phyloP scores from a whole-genome alignment of 192 early-diverging fungal species.

The Podila verticillata region DNA sequence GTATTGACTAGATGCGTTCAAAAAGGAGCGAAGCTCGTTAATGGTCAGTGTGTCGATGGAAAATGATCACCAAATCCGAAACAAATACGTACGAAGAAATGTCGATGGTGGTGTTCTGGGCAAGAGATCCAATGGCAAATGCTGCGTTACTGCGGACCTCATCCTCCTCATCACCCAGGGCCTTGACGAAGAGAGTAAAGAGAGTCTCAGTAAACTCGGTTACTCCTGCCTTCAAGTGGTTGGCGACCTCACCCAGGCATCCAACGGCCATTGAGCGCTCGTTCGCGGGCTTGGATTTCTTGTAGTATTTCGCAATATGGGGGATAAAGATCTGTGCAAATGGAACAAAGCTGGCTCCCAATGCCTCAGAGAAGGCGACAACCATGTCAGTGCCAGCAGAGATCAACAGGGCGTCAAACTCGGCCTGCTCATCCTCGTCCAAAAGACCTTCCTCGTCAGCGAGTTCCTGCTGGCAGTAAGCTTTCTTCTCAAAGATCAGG shows the following conservation, averaged over 20 bases:
- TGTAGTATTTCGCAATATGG: slow-evolving; percentile 82
- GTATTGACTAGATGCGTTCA: slow-evolving; percentile 60
- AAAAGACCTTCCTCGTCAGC: slow-evolving; percentile 69
- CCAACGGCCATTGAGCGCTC: slow-evolving; percentile 94
- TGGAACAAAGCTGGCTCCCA: slow-evolving; percentile 79
- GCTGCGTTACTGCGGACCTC: slow-evolving; percentile 91
- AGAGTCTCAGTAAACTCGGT: slow-evolving; percentile 71
- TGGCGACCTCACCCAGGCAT: slow-evolving; percentile 83
- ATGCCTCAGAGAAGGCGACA: slow-evolving; percentile 74
- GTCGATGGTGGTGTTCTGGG: slow-evolving; percentile 72
- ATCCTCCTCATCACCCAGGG: slow-evolving; percentile 77
- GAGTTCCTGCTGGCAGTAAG: slow-evolving; percentile 76
- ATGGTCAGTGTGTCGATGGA: neutral
- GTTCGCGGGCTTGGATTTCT: slow-evolving; percentile 63
- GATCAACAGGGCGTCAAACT: slow-evolving; percentile 85
- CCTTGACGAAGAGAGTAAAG: slow-evolving; percentile 76
- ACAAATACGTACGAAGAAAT: slow-evolving; percentile 60
- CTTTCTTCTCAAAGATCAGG: slow-evolving; percentile 77
- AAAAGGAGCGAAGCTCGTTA: neutral
- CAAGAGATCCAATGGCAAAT: slow-evolving; percentile 80
- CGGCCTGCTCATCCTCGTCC: slow-evolving; percentile 88
- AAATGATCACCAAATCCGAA: neutral
- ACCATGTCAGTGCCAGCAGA: slow-evolving; percentile 84
- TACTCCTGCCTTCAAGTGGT: slow-evolving; percentile 68
- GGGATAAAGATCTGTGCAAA: slow-evolving; percentile 85